phyloP scores from a whole-genome alignment of 768 basidiomycete species.

The Amyloporia xantha region DNA sequence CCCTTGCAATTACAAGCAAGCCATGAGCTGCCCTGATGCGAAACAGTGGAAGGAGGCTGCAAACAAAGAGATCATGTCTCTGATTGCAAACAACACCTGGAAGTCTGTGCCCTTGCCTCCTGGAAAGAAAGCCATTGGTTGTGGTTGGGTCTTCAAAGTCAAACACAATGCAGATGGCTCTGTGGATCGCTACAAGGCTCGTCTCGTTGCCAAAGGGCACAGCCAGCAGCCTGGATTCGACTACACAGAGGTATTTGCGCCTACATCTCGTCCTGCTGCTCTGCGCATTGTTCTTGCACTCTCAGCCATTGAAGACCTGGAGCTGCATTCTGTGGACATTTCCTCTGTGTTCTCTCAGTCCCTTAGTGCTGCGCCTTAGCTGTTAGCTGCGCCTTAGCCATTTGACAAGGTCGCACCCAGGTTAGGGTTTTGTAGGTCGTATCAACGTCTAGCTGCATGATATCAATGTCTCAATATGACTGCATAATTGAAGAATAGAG shows the following conservation, averaged over 20 bases:
- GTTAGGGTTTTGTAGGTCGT: no score
- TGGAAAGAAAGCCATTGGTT: slow-evolving; percentile 13
- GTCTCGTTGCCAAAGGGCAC: slow-evolving; percentile 37
- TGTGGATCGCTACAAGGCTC: slow-evolving; percentile 25
- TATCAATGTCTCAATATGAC: no score
- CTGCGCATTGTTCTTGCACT: slow-evolving; percentile 1
- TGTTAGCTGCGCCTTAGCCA: no score
- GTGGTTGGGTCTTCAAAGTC: slow-evolving; percentile 23
- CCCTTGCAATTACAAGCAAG: background rate
- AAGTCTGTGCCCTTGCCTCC: background rate
- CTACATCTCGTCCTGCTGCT: background rate
- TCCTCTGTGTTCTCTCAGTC: slow-evolving; percentile 14
- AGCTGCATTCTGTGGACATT: slow-evolving; percentile 3
- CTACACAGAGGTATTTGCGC: slow-evolving; percentile 17
- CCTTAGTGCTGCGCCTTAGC: no score
- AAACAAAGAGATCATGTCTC: background rate
- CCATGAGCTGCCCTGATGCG: background rate
- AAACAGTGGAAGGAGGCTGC: background rate
- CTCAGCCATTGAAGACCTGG: background rate
- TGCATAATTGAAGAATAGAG: no score
- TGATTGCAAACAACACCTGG: slow-evolving; percentile 1
- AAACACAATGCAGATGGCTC: slow-evolving; percentile 18
- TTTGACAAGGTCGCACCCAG: no score
- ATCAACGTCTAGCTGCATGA: no score
- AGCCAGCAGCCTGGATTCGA: slow-evolving; percentile 24